Percentiles rank a stretch among this genome's conserved stretches.
Evolutionary conservation across 2,329 filamentous ascomycete genomes (phyloP).

Genomic region (Xylariaceae sp.): DNA sequence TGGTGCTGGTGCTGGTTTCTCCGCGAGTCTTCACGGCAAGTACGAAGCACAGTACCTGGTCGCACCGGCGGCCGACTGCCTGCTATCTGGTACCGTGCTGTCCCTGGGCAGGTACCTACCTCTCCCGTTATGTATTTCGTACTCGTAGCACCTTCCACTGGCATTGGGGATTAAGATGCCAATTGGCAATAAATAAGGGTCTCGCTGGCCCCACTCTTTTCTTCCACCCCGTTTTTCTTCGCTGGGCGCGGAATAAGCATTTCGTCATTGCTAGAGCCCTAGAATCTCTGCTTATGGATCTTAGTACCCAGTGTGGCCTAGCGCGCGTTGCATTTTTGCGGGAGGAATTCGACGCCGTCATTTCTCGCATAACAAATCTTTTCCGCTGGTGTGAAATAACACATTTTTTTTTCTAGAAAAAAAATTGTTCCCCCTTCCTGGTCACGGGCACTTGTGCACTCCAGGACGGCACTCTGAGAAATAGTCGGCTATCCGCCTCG

Average conservation of each 20-base stretch:
- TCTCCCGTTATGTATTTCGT: too few species aligned
- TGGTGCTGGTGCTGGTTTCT: too few species aligned
- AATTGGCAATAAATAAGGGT: background rate
- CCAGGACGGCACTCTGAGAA: background rate
- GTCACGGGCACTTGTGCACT: background rate
- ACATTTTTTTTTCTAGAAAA: background rate
- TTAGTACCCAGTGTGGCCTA: background rate
- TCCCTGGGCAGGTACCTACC: too few species aligned
- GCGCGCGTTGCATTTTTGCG: background rate
- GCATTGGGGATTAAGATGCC: background rate
- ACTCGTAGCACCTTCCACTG: background rate
- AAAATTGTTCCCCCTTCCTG: background rate
- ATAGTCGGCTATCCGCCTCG: background rate
- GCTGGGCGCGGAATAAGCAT: constrained; percentile 6
- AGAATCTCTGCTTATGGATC: constrained; percentile 16
- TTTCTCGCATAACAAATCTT: background rate
- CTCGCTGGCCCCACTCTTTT: background rate
- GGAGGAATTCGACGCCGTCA: constrained; percentile 5
- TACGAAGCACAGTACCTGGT: background rate
- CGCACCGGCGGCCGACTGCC: background rate
- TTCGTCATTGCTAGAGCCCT: constrained; percentile 19
- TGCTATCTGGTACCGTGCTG: background rate
- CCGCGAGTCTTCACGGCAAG: background rate
- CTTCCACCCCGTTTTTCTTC: constrained; percentile 4
- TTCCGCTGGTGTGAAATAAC: background rate